Evolutionary conservation across 805 yeast genomes (phyloP).

Genomic region (Tetrapisispora namnaoensis): DNA sequence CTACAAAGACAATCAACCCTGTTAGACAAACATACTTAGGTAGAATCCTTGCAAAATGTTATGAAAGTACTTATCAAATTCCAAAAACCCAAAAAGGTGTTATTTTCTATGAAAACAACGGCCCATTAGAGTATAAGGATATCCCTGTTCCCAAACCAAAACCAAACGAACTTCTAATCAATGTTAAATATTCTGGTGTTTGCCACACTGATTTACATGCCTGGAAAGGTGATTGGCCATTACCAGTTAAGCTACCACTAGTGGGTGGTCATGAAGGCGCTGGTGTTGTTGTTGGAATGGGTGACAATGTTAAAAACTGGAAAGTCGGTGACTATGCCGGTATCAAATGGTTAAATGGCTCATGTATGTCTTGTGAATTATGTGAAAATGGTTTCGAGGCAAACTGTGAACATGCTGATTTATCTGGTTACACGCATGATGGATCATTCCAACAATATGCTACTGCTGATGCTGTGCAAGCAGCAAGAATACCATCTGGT

Average conservation of each 20-base stretch:
- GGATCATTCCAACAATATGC: conserved; percentile 86
- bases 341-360: conserved; percentile 53
- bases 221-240: conserved; percentile 62
- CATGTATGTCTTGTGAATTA: conserved; percentile 51
- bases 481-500: conserved; percentile 66
- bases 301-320: conserved; percentile 46
- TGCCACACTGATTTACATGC: conserved; percentile 61
- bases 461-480: conserved; percentile 77
- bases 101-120: conserved; percentile 41
- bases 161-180: conserved; percentile 46
- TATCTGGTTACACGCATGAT: conserved; percentile 48
- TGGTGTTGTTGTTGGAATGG: conserved; percentile 51
- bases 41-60: conserved; percentile 1
- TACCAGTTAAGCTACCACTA: conserved; percentile 45
- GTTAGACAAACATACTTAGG: neutral
- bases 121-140: conserved; percentile 40
- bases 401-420: conserved; percentile 41
- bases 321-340: conserved; percentile 54
- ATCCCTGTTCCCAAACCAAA: conserved; percentile 50
- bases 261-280: conserved; percentile 67
- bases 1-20: conserved; percentile 1
- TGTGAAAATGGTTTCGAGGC: conserved; percentile 46
- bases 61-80: conserved; percentile 16
- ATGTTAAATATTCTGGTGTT: conserved; percentile 55
- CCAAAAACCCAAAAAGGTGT: conserved; percentile 46